phyloP scores from a whole-genome alignment of 2,329 filamentous ascomycete genomes.

The Madurella fahalii region DNA sequence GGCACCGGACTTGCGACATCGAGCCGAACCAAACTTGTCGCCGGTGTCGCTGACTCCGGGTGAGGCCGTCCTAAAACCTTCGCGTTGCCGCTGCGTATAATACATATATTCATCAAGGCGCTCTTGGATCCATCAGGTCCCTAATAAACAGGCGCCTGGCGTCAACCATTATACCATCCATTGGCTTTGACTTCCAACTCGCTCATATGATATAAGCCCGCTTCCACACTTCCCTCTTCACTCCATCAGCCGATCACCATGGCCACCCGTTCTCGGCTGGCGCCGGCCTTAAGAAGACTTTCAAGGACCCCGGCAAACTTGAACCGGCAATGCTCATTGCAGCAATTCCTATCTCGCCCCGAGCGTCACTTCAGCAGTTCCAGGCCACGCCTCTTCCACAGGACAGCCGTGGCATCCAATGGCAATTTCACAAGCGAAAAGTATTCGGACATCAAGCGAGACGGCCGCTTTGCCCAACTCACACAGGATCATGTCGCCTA shows the following conservation, averaged over 20 bases:
- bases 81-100: background rate
- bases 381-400: constrained; percentile 11
- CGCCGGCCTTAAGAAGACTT: constrained; percentile 20
- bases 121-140: background rate
- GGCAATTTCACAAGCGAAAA: constrained; percentile 77
- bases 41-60: constrained; percentile 11
- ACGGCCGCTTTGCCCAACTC: constrained; percentile 69
- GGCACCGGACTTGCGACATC: background rate
- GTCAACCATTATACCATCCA: background rate
- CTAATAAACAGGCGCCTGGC: background rate
- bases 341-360: constrained; percentile 13
- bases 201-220: too few species aligned
- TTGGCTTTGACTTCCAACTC: background rate
- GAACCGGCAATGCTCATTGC: constrained; percentile 15
- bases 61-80: background rate
- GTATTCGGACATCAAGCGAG: constrained; percentile 78
- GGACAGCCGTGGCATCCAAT: constrained; percentile 12
- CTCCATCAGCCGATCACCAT: constrained; percentile 7
- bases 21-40: background rate
- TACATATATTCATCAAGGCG: background rate
- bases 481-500: constrained; percentile 74
- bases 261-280: constrained; percentile 21
- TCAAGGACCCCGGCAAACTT: constrained; percentile 12
- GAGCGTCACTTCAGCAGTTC: constrained; percentile 22
- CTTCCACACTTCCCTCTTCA: too few species aligned